These are phyloP conservation scores for Chytriomyces sp. DNA, from an alignment of 192 early-diverging fungal genomes.

Conservation along the genomic window DNA sequence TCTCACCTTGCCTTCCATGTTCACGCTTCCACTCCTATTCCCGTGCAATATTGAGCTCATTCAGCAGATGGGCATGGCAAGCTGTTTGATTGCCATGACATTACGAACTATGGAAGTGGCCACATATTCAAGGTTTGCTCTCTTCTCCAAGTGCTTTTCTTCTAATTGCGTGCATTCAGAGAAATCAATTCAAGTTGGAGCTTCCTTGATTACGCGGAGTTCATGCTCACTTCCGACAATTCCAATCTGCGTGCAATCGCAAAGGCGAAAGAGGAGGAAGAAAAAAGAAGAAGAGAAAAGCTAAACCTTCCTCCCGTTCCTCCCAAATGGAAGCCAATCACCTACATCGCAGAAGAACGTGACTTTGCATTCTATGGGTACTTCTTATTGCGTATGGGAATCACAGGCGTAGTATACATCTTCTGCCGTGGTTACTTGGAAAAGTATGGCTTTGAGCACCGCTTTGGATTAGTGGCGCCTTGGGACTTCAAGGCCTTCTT, in stretches of 20 bases:
- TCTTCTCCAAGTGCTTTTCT: not conserved
- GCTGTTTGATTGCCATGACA: not conserved
- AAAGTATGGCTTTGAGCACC: not conserved
- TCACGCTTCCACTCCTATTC: slow-evolving; percentile 6
- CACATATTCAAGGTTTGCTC: not conserved
- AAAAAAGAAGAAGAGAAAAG: not conserved
- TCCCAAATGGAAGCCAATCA: not conserved
- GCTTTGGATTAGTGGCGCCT: not conserved
- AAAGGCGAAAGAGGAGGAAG: not conserved
- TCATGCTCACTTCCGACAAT: not conserved
- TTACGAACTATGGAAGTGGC: not conserved
- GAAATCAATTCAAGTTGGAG: not conserved
- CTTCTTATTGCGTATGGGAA: not conserved
- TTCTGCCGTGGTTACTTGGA: not conserved
- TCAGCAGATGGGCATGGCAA: too few species aligned
- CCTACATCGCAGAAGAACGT: not conserved
- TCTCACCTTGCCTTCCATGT: not conserved
- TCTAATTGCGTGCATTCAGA: not conserved
- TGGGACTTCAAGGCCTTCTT: not conserved
- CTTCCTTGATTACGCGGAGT: slow-evolving; percentile 6
- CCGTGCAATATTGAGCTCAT: too few species aligned
- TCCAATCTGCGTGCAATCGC: not conserved
- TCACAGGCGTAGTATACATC: not conserved
- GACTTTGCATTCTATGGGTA: not conserved
- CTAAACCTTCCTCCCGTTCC: not conserved